These are phyloP conservation scores for Fusarium sp. DNA, from an alignment of 2,329 filamentous ascomycete species.

Conservation along the genomic window DNA sequence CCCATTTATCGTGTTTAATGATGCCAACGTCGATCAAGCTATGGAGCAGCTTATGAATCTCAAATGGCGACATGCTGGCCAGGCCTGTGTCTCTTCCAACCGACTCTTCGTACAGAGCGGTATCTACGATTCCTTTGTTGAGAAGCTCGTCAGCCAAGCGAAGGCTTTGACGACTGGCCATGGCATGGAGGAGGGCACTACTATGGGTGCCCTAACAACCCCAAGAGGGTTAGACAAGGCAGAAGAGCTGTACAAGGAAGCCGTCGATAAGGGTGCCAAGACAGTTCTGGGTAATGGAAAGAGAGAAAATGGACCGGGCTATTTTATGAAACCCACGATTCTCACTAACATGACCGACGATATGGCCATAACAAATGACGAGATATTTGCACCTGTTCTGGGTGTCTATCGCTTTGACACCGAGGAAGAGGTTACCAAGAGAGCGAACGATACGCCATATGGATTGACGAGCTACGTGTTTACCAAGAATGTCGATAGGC, in stretches of 20 bases:
- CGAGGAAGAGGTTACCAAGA: neutral
- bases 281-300: neutral
- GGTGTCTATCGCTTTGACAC: neutral
- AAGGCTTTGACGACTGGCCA: neutral
- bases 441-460: neutral
- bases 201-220: neutral
- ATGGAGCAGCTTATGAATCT: neutral
- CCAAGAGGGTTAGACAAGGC: neutral
- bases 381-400: neutral
- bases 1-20: slow-evolving; percentile 73
- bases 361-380: neutral
- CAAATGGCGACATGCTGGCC: slow-evolving; percentile 77
- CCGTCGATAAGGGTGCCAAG: neutral
- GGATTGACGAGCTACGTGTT: slow-evolving; percentile 1
- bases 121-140: neutral
- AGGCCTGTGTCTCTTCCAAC: slow-evolving; percentile 57
- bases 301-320: neutral
- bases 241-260: neutral
- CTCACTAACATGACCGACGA: neutral
- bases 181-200: neutral
- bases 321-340: neutral
- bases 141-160: neutral
- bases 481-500: neutral
- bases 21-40: slow-evolving; percentile 61
- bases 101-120: neutral